Conservation (phyloP, 1,284 basidiomycete species). For the Pseudozyma thailandica region DNA sequence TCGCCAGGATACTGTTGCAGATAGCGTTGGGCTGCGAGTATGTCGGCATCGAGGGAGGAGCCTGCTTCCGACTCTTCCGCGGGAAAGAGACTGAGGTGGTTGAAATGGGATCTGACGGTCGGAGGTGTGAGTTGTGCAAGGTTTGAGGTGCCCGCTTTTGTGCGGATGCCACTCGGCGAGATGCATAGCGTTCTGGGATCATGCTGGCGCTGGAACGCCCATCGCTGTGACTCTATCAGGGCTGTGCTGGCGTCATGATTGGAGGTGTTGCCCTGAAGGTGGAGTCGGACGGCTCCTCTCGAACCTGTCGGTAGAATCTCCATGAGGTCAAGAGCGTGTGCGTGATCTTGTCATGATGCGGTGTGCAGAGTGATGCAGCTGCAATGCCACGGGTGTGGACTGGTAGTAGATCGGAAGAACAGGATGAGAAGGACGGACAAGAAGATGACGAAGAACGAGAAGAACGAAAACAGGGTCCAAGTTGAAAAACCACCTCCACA, state of each 20-base stretch:
- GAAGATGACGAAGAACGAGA: too few species aligned
- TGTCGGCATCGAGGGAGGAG: constrained; percentile 38
- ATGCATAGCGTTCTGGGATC: neutral
- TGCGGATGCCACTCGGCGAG: neutral
- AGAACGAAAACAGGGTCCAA: too few species aligned
- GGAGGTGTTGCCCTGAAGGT: constrained; percentile 15
- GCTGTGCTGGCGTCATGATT: neutral
- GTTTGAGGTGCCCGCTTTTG: constrained; percentile 1
- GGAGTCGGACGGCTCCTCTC: constrained; percentile 33
- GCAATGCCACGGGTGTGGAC: too few species aligned
- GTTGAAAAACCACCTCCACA: too few species aligned
- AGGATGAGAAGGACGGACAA: too few species aligned
- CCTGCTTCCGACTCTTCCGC: constrained; percentile 4
- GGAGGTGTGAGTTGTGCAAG: constrained; percentile 16
- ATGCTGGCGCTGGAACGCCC: constrained; percentile 16
- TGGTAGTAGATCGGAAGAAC: too few species aligned
- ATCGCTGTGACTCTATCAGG: constrained; percentile 18
- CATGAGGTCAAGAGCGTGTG: constrained; percentile 9
- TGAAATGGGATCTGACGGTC: neutral
- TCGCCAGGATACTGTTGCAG: constrained; percentile 23
- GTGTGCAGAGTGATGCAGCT: too few species aligned
- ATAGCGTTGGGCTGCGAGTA: constrained; percentile 29
- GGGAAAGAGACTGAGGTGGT: constrained; percentile 18
- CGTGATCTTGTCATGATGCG: too few species aligned
- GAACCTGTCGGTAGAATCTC: constrained; percentile 24